phyloP scores from a whole-genome alignment of 2,329 filamentous ascomycete species.

The Colletotrichum nymphaeae region DNA sequence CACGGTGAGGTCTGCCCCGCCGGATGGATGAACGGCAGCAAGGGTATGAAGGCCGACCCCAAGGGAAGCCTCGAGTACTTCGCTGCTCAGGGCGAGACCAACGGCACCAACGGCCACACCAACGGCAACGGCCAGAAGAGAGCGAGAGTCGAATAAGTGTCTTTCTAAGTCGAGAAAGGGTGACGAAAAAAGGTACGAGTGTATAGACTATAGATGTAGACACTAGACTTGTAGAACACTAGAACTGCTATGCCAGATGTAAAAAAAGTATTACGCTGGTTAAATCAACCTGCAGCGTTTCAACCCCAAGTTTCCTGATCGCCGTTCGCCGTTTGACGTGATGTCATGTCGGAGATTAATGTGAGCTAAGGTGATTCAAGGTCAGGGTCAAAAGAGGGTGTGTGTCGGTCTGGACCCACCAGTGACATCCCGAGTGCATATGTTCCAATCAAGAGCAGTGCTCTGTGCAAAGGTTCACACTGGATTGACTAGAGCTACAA shows the following conservation, averaged over 20 bases:
- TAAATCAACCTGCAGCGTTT: neutral
- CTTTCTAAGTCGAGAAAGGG: no score
- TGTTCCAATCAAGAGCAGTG: neutral
- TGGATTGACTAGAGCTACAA: no score
- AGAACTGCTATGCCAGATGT: neutral
- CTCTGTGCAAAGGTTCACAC: no score
- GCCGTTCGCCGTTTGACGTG: neutral
- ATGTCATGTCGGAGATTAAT: neutral
- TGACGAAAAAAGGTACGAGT: neutral
- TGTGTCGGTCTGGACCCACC: neutral
- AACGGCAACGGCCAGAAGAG: constrained; percentile 32
- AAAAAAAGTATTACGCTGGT: neutral
- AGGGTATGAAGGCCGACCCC: constrained; percentile 63
- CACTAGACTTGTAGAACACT: constrained; percentile 16
- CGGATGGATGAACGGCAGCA: constrained; percentile 59
- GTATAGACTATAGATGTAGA: constrained; percentile 27
- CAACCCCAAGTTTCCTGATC: neutral
- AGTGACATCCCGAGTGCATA: neutral
- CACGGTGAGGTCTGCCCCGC: constrained; percentile 79
- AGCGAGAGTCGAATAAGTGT: constrained; percentile 15
- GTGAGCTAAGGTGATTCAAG: neutral
- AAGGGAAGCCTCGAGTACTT: constrained; percentile 64
- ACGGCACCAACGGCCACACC: constrained; percentile 38
- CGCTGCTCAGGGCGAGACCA: constrained; percentile 45
- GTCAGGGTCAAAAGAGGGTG: neutral